Percentiles rank a stretch among this genome's conserved stretches.
phyloP scores from a whole-genome alignment of 805 yeast genomes.

The Ogataea minuta region DNA sequence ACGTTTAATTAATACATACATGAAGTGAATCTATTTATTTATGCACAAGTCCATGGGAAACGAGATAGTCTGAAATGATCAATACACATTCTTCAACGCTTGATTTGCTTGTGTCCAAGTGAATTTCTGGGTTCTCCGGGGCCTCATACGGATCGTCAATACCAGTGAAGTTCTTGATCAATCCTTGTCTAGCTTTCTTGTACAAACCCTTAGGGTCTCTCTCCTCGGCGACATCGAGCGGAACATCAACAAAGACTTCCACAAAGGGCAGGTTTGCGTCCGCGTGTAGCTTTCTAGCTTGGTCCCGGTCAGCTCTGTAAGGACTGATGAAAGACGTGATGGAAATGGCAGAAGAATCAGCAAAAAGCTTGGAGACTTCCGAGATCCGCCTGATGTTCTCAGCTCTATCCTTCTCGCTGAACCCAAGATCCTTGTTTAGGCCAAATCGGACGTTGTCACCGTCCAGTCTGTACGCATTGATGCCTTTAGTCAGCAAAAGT shows the following conservation, averaged over 20 bases:
- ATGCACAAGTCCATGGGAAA: constrained; percentile 38
- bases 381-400: constrained; percentile 94
- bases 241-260: constrained; percentile 91
- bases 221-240: constrained; percentile 90
- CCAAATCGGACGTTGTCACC: constrained; percentile 96
- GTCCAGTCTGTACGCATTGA: constrained; percentile 83
- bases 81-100: constrained; percentile 81
- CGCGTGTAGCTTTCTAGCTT: constrained; percentile 82
- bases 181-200: constrained; percentile 94
- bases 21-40: constrained; percentile 7
- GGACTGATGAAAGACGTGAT: constrained; percentile 93
- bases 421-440: constrained; percentile 90
- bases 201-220: constrained; percentile 97
- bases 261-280: constrained; percentile 75
- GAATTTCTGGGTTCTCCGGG: constrained; percentile 82
- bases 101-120: constrained; percentile 66
- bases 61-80: constrained; percentile 65
- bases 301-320: constrained; percentile 77
- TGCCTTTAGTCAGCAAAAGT: constrained; percentile 62
- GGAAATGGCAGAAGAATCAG: constrained; percentile 86
- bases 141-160: constrained; percentile 95
- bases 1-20: constrained; percentile 1
- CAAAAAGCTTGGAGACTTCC: constrained; percentile 91
- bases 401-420: constrained; percentile 85
- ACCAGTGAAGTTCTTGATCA: constrained; percentile 93